These are phyloP conservation scores for Paspalum vaginatum DNA, from an alignment of 176 grass and related monocot species.

Conservation along the genomic window DNA sequence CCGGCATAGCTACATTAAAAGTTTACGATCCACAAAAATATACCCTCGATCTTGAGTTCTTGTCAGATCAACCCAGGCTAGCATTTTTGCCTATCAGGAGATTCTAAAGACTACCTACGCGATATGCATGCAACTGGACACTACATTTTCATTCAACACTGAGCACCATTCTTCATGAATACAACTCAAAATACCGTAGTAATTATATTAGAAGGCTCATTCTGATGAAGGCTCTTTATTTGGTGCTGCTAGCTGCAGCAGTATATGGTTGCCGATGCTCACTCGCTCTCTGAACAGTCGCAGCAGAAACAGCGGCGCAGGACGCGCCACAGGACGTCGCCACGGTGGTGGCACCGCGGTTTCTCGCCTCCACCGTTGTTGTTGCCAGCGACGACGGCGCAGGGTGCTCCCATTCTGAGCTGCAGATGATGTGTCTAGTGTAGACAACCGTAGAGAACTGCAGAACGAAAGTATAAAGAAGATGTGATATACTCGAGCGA, in stretches of 20 bases:
- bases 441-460: slow-evolving; percentile 1
- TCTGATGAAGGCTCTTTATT: neutral
- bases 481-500: neutral
- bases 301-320: slow-evolving; percentile 29
- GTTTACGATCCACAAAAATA: slow-evolving; percentile 15
- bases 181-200: neutral
- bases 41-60: neutral
- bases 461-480: neutral
- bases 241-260: neutral
- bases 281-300: neutral
- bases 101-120: neutral
- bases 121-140: slow-evolving; percentile 9
- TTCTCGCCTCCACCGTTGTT: neutral
- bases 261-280: neutral
- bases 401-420: slow-evolving; percentile 17
- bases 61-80: neutral
- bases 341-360: neutral
- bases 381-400: neutral
- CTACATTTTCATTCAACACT: neutral
- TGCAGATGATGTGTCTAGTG: neutral
- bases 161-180: neutral
- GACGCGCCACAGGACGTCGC: slow-evolving; percentile 27
- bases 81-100: neutral
- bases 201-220: neutral
- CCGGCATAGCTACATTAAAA: neutral